Base-by-base conservation (phyloP, 176 grass and related monocot genomes). In the Oryza officinalis region DNA sequence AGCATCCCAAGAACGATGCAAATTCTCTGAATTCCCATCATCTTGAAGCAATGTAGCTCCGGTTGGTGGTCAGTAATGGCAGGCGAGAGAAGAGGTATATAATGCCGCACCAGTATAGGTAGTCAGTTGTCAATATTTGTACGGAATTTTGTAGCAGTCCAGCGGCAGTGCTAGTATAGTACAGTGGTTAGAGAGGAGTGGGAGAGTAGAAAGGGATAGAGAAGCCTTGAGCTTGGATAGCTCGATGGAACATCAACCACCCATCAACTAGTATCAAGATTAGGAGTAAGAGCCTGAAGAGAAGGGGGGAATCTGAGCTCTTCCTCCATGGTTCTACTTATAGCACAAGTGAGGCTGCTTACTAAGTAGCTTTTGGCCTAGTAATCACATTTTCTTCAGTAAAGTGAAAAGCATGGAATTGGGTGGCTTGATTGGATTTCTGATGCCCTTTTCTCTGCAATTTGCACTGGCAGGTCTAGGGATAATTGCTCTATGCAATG, bases 351-450 rank as follows among this genome's bases (percentile, higher is more conserved):
- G 74, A 44, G 60, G 67, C 79, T 47, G 68, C 67, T 69, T 54
- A 74, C 79, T 79, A 35, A 45, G 33, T 17, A 40, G 9, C 77
- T 78, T 82, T 81, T 77, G 25, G 60, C 25, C 1, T 17, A 8
- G n/a, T 54, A 67, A 72, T 47, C 83, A 67, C 43, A 10, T 17
- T 47, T 76, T 86, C 78, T 78, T 78, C 67, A 78, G 67, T 11
- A 82, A 82, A 82, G 71, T 41, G 67, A 72, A 69, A 69, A 40
- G 67, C 46, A 73, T 76, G 54, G 66, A 27, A 77, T 72, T 33
- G 35, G 71, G 15, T 41, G 60, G 60, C 74, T 72, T 83, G 84
- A 79, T 90, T 86, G 74, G 79, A 86, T 86, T 86, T 83, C 59
- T 68, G 33, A 82, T 74, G 38, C 61, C 27, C 1, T 81, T 81